Conservation (phyloP, 1,284 basidiomycete species). For the Moesziomyces sp. region DNA sequence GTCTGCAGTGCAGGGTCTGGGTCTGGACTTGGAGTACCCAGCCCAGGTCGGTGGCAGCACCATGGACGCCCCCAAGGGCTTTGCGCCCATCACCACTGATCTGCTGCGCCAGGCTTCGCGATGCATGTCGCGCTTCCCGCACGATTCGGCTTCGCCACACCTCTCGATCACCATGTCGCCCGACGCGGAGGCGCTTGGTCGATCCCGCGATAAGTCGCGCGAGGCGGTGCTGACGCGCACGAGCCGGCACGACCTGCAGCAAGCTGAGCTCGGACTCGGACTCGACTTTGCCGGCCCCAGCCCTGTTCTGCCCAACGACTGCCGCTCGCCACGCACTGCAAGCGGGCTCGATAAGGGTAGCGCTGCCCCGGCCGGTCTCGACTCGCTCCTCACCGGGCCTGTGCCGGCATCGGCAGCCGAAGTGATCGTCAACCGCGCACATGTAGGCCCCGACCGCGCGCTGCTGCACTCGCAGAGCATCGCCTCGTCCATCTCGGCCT, state of each 20-base stretch:
- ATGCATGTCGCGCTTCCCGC: slow-evolving; percentile 4
- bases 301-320: slow-evolving; percentile 38
- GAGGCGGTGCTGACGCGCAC: slow-evolving; percentile 23
- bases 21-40: slow-evolving; percentile 22
- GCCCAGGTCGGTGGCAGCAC: neutral
- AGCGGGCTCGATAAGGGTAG: slow-evolving; percentile 28
- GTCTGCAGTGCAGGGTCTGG: slow-evolving; percentile 19
- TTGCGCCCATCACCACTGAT: slow-evolving; percentile 28
- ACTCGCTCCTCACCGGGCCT: slow-evolving; percentile 11
- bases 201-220: slow-evolving; percentile 18
- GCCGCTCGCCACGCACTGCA: slow-evolving; percentile 37
- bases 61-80: slow-evolving; percentile 14
- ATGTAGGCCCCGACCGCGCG: slow-evolving; percentile 8
- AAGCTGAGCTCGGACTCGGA: slow-evolving; percentile 10
- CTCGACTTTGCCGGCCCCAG: slow-evolving; percentile 19
- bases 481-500: slow-evolving; percentile 54
- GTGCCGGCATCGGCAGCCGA: slow-evolving; percentile 4
- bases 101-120: slow-evolving; percentile 34
- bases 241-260: slow-evolving; percentile 6
- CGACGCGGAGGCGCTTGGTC: slow-evolving; percentile 8
- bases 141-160: slow-evolving; percentile 24
- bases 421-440: slow-evolving; percentile 27
- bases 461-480: slow-evolving; percentile 42
- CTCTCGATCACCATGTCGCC: slow-evolving; percentile 47
- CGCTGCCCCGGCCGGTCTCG: slow-evolving; percentile 12